Evolutionary conservation across 1,284 basidiomycete genomes (phyloP).

Genomic region (Moesziomyces sp.): DNA sequence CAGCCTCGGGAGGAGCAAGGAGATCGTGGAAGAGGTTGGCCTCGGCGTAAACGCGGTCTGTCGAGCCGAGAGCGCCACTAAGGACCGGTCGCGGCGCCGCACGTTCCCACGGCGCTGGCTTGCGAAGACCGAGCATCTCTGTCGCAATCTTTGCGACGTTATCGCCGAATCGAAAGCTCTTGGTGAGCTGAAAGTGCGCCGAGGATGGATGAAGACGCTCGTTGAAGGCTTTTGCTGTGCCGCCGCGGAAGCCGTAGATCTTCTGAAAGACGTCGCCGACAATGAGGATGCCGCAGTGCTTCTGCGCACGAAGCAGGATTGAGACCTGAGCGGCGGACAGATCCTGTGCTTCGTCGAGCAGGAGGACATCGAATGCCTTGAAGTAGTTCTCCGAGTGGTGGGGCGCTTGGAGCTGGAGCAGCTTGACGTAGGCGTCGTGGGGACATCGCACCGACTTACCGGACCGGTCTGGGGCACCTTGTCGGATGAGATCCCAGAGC

Average conservation of each 20-base stretch:
- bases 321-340: slow-evolving; percentile 59
- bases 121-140: slow-evolving; percentile 51
- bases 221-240: slow-evolving; percentile 58
- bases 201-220: slow-evolving; percentile 53
- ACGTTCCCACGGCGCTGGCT: slow-evolving; percentile 50
- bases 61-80: slow-evolving; percentile 33
- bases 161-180: slow-evolving; percentile 62
- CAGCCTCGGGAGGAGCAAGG: slow-evolving; percentile 2
- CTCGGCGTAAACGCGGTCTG: slow-evolving; percentile 44
- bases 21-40: slow-evolving; percentile 23
- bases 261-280: slow-evolving; percentile 64
- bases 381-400: slow-evolving; percentile 47
- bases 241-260: slow-evolving; percentile 64
- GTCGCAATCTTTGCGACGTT: slow-evolving; percentile 52
- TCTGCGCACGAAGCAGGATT: slow-evolving; percentile 52
- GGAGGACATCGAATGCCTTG: slow-evolving; percentile 51
- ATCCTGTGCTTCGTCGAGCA: slow-evolving; percentile 64
- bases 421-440: slow-evolving; percentile 64
- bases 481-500: slow-evolving; percentile 54
- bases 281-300: slow-evolving; percentile 57
- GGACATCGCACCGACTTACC: slow-evolving; percentile 52
- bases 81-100: slow-evolving; percentile 33
- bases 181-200: slow-evolving; percentile 54
- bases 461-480: slow-evolving; percentile 30
- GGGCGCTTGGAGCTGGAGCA: slow-evolving; percentile 54